Evolutionary conservation across 306 rosid species (phyloP).

Genomic region (Hippophae gyantsensis): DNA sequence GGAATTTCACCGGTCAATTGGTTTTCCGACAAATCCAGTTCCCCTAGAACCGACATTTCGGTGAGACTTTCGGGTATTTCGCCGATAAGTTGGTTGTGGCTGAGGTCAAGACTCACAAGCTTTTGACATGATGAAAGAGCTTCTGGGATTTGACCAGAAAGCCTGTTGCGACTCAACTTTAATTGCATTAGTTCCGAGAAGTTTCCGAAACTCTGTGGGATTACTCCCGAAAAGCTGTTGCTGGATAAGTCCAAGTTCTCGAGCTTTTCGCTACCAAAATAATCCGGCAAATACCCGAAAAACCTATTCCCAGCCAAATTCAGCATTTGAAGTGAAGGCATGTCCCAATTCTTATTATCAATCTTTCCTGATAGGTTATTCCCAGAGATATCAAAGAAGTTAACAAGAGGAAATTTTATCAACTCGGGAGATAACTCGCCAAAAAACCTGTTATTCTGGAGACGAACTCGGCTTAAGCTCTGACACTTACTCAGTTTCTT

Average conservation of each 20-base stretch:
- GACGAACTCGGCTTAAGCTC: slow-evolving; percentile 62
- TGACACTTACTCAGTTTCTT: slow-evolving; percentile 39
- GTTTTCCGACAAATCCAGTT: slow-evolving; percentile 70
- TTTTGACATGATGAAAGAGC: slow-evolving; percentile 43
- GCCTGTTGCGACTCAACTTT: slow-evolving; percentile 54
- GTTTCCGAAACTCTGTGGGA: slow-evolving; percentile 22
- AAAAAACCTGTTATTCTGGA: slow-evolving; percentile 64
- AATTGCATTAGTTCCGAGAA: slow-evolving; percentile 46
- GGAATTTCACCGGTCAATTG: slow-evolving; percentile 76
- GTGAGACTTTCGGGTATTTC: slow-evolving; percentile 42
- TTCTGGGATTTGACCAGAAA: slow-evolving; percentile 48
- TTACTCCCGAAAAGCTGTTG: slow-evolving; percentile 47
- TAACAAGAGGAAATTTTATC: slow-evolving; percentile 38
- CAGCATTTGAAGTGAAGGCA: slow-evolving; percentile 75
- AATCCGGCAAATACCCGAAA: slow-evolving; percentile 47
- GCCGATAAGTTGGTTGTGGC: slow-evolving; percentile 51
- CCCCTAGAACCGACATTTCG: slow-evolving; percentile 62
- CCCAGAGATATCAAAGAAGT: slow-evolving; percentile 72
- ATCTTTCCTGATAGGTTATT: slow-evolving; percentile 57
- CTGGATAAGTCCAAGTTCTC: slow-evolving; percentile 59
- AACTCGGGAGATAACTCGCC: slow-evolving; percentile 43
- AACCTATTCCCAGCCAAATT: slow-evolving; percentile 52
- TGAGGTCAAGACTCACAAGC: slow-evolving; percentile 63
- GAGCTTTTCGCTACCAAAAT: slow-evolving; percentile 44
- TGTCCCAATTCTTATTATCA: slow-evolving; percentile 43